Conservation (phyloP, 1,284 basidiomycete genomes). For the Thecaphora thlaspeos region DNA sequence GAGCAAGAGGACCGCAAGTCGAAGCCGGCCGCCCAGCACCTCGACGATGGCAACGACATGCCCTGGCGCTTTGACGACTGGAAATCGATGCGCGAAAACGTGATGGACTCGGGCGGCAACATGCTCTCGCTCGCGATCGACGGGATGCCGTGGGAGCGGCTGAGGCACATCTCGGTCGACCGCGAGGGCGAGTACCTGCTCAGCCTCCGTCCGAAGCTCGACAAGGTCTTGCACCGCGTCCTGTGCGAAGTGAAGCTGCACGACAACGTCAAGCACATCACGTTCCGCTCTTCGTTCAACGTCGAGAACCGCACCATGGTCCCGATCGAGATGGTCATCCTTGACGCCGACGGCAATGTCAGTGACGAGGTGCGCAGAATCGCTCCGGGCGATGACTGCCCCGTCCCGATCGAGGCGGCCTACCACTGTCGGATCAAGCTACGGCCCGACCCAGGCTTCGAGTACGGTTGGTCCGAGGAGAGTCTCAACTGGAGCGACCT, state of each 20-base stretch:
- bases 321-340: constrained; percentile 85
- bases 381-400: constrained; percentile 81
- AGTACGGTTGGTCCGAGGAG: constrained; percentile 88
- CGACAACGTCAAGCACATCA: constrained; percentile 93
- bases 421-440: constrained; percentile 79
- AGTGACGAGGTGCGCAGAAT: constrained; percentile 81
- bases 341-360: constrained; percentile 81
- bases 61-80: constrained; percentile 99
- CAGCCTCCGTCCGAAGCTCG: constrained; percentile 74
- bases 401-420: constrained; percentile 87
- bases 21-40: constrained; percentile 52
- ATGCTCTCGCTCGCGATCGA: constrained; percentile 66
- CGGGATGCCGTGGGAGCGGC: constrained; percentile 85
- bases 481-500: constrained; percentile 85
- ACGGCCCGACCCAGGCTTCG: constrained; percentile 92
- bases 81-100: constrained; percentile 79
- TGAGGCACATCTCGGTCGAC: constrained; percentile 87
- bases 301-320: constrained; percentile 90
- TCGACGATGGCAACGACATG: constrained; percentile 71
- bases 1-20: constrained; percentile 63
- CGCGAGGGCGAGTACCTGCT: constrained; percentile 90
- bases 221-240: constrained; percentile 77
- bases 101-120: constrained; percentile 45
- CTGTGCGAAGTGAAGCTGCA: constrained; percentile 87
- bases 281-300: constrained; percentile 88